Conservation (phyloP, 495 filamentous ascomycete genomes). For the Penicillium parvum region DNA sequence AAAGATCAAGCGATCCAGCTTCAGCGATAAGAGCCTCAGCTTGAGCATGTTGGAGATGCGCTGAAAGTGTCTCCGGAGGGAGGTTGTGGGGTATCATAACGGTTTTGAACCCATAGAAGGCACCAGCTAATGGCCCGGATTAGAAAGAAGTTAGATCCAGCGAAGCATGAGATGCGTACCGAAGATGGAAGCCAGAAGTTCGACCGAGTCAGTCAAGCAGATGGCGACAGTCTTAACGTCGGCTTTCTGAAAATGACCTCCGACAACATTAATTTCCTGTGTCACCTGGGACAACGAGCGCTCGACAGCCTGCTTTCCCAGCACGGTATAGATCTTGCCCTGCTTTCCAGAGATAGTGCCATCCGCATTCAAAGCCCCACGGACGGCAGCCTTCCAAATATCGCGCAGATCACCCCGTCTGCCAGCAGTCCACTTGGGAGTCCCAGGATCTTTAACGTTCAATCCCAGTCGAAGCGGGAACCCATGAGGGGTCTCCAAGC, state of each 20-base stretch:
- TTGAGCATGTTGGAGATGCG: slow-evolving; percentile 61
- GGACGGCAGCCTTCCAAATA: slow-evolving; percentile 76
- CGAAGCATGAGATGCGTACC: slow-evolving; percentile 38
- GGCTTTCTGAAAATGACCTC: slow-evolving; percentile 62
- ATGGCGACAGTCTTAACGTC: slow-evolving; percentile 78
- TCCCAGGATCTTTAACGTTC: slow-evolving; percentile 77
- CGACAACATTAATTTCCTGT: slow-evolving; percentile 83
- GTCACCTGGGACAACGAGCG: slow-evolving; percentile 68
- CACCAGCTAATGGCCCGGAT: slow-evolving; percentile 46
- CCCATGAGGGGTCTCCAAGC: slow-evolving; percentile 74
- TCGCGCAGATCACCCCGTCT: slow-evolving; percentile 89
- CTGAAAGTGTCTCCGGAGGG: slow-evolving; percentile 57
- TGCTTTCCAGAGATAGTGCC: slow-evolving; percentile 55
- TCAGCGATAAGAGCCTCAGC: slow-evolving; percentile 80
- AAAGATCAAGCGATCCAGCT: slow-evolving; percentile 83
- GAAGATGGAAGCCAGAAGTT: slow-evolving; percentile 71
- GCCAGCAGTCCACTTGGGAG: slow-evolving; percentile 75
- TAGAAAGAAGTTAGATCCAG: slow-evolving; percentile 7
- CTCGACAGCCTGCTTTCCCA: slow-evolving; percentile 68
- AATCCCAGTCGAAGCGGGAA: slow-evolving; percentile 78
- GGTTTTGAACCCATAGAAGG: slow-evolving; percentile 78
- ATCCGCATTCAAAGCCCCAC: slow-evolving; percentile 57
- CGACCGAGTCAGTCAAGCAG: slow-evolving; percentile 89
- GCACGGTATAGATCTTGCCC: slow-evolving; percentile 75
- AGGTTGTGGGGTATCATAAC: slow-evolving; percentile 82